Base-by-base conservation (phyloP, 257 asterid species). In the Salvia miltiorrhiza region DNA sequence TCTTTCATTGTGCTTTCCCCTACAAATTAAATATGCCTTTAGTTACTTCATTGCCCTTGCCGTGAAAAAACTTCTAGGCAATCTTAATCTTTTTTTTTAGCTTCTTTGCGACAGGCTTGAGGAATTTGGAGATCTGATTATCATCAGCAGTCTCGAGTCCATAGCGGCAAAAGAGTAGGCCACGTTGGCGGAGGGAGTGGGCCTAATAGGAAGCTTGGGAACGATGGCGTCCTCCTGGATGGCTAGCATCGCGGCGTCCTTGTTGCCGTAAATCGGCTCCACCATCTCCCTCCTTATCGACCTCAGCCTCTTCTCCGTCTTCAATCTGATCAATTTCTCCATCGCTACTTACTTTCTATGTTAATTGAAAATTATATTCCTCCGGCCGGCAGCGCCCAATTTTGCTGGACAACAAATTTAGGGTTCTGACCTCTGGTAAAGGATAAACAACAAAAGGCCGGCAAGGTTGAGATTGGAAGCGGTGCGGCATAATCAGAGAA, bases 31-130 rank as follows among this genome's bases (percentile, higher is more conserved):
- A n/a, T n/a, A n/a, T n/a, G n/a, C n/a, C n/a, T n/a, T n/a, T n/a
- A n/a, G n/a, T n/a, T n/a, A n/a, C n/a, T n/a, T n/a, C n/a, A n/a
- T 90, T 87, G 76, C 95, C 97, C 83, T 90, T 87, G 79, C 88
- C 85, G 9, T 67, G 85, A 39, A 53, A 68, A 66, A 81, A 86
- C 87, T 59, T 86, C 76, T 85, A 88, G 53, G 87, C 80, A 40
- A 90, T 67, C 85, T 88, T 83, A 63, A 88, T 48, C 89, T 86
- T 92, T 95, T 78, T 92, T 77, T 88, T 90, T 72, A 92, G 72
- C 86, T 85, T 92, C 92, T 80, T 89, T 67, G 97, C 96, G 12
- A 83, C 20, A 14, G 98, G 95, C 82, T 81, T 90, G 63, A 92
- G 78, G 24, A 70, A 78, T 58, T 68, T 88, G 10, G 59, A 40